phyloP scores from a whole-genome alignment of 2,329 filamentous ascomycete species.

The Phaeosphaeria sp. region DNA sequence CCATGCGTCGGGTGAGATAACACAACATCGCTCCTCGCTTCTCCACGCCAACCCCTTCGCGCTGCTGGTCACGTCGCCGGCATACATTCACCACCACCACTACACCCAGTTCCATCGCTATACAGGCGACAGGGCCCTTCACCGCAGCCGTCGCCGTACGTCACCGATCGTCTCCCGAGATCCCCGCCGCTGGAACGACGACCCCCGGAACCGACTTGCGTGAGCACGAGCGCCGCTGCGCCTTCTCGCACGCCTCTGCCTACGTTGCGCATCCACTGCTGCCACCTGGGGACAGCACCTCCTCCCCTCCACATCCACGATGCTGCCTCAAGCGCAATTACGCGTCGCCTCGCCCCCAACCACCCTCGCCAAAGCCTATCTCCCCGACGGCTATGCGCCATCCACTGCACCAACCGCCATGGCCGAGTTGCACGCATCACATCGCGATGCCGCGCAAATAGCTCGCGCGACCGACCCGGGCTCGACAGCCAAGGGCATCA shows the following conservation, averaged over 20 bases:
- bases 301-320: constrained; percentile 20
- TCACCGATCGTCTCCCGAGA: constrained; percentile 18
- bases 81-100: background rate
- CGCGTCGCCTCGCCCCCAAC: constrained; percentile 37
- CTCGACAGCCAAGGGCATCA: constrained; percentile 76
- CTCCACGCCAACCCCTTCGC: constrained; percentile 6
- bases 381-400: constrained; percentile 28
- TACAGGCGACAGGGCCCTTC: constrained; percentile 18
- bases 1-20: background rate
- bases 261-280: constrained; percentile 10
- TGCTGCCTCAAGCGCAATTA: constrained; percentile 43
- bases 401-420: constrained; percentile 32
- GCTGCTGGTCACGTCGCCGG: constrained; percentile 6
- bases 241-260: constrained; percentile 18
- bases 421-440: constrained; percentile 22
- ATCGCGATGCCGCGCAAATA: constrained; percentile 36
- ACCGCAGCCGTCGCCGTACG: constrained; percentile 13
- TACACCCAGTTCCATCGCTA: constrained; percentile 21
- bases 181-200: constrained; percentile 25
- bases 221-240: constrained; percentile 31
- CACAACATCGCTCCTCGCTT: constrained; percentile 13
- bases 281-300: constrained; percentile 8
- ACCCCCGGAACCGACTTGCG: constrained; percentile 16
- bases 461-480: constrained; percentile 42
- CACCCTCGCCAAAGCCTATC: constrained; percentile 41